Percentiles rank a stretch among this genome's conserved stretches.
phyloP scores from a whole-genome alignment of 148 eudicot species.

The Suaeda aralocaspica region DNA sequence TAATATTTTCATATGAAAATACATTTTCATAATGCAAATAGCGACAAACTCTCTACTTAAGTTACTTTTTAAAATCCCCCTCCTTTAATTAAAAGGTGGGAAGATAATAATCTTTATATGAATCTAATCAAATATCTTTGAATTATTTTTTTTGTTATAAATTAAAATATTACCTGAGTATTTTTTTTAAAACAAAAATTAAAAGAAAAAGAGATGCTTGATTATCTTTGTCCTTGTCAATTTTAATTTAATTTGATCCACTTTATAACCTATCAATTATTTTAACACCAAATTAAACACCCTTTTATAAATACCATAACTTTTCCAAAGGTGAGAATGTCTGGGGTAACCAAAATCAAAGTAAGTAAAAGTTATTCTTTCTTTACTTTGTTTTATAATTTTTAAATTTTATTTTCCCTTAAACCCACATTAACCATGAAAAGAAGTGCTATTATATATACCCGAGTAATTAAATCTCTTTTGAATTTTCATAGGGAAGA shows the following conservation, averaged over 20 bases:
- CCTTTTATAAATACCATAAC: constrained; percentile 14
- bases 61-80: constrained; percentile 6
- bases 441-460: constrained; percentile 60
- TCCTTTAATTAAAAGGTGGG: constrained; percentile 18
- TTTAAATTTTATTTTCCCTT: constrained; percentile 11
- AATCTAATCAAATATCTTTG: constrained; percentile 34
- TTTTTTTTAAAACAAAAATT: too few species aligned
- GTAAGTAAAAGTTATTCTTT: constrained; percentile 29
- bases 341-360: constrained; percentile 19
- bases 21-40: constrained; percentile 14
- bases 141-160: not conserved
- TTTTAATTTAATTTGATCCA: constrained; percentile 20
- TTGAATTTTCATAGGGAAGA: constrained; percentile 34
- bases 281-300: constrained; percentile 10
- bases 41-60: constrained; percentile 39
- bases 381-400: not conserved
- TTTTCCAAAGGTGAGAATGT: constrained; percentile 26
- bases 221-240: constrained; percentile 25
- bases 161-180: too few species aligned
- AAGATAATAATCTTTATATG: constrained; percentile 37
- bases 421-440: constrained; percentile 41
- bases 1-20: too few species aligned
- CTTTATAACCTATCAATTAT: constrained; percentile 19
- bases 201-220: constrained; percentile 14
- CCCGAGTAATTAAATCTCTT: too few species aligned